Evolutionary conservation across 1,284 basidiomycete genomes (phyloP), one percentile per base, ranked within the genome.

Genomic region (Malassezia yamatoensis): DNA sequence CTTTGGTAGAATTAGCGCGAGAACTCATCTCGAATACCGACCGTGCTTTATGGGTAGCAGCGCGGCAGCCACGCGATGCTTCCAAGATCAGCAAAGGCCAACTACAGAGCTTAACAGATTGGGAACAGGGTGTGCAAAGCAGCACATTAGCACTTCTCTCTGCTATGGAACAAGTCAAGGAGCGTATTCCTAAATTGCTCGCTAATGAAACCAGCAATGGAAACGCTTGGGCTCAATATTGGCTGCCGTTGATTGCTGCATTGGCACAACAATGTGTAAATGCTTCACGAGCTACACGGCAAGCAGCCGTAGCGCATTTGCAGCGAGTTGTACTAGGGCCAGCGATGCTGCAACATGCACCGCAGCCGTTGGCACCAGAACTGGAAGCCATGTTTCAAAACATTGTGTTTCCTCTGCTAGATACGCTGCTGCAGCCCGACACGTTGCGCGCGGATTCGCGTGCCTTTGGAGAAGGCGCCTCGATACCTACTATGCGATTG

Each of bases 371-470:
- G 5, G 47, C 52, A n/a, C 38, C 37, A 32, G 44, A 54, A 18
- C 47, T 54, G n/a, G 51, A 39, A 76, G 75, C 10, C 57, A 82
- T 96, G 24, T 96, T 98, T 78, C 85, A 88, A 69, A 81, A 83
- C 21, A 85, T 94, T 45, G 79, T 98, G 29, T 94, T 96, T 78
- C 93, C 91, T 2, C 81, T 96, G 29, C 77, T 96, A 34, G 90
- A 96, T 62, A 90, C 94, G 64, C 79, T 98, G 21, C 78, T 96
- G 59, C 89, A 88, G 72, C 85, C 88, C 3, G 85, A 90, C 60
- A 82, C 87, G 8, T 83, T 85, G 68, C 79, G 82, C 56, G 80
- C 85, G 35, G 90, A 96, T 72, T 85, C 87, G 0, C 81, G 53
- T 1, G 62, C 53, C 5, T 59, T 55, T 36, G 62, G 53, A 32